Conservation (phyloP, 768 basidiomycete genomes). For the Nevesoporus exiguus region DNA sequence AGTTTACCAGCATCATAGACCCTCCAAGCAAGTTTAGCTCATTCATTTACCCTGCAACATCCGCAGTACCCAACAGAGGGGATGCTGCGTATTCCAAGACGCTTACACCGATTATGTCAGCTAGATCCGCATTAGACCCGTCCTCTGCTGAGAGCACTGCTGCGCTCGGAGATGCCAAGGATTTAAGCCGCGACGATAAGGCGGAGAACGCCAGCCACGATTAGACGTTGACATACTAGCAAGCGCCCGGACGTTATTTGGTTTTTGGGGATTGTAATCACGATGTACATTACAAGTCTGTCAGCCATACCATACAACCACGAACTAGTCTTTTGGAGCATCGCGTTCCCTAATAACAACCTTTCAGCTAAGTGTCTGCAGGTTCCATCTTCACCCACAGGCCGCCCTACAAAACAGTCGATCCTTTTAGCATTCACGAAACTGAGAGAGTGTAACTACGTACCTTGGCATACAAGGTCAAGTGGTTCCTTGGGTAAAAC, state of each 20-base stretch:
- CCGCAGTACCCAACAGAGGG: neutral
- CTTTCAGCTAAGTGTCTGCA: constrained; percentile 13
- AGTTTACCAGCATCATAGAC: constrained; percentile 20
- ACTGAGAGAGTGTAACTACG: constrained; percentile 4
- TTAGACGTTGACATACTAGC: neutral
- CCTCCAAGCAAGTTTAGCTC: constrained; percentile 16
- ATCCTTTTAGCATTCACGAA: neutral
- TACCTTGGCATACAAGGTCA: constrained; percentile 39
- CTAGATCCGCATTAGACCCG: neutral
- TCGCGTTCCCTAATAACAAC: neutral
- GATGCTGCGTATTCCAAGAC: neutral
- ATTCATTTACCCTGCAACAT: neutral
- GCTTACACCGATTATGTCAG: neutral
- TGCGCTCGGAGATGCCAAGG: neutral
- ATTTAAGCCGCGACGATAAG: neutral
- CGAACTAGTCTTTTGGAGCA: neutral
- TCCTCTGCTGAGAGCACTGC: neutral
- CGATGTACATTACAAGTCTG: too few species aligned
- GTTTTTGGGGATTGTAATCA: neutral
- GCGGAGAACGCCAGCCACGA: neutral
- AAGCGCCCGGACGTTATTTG: too few species aligned
- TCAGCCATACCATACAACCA: neutral
- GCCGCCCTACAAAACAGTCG: constrained; percentile 35
- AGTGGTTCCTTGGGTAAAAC: constrained; percentile 26
- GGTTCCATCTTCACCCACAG: constrained; percentile 45